A percentile compares a stretch with the other conserved stretches of the same genome.
These are phyloP conservation scores for Erysimum cheiranthoides DNA, from an alignment of 345 rosid species.

Conservation along the genomic window DNA sequence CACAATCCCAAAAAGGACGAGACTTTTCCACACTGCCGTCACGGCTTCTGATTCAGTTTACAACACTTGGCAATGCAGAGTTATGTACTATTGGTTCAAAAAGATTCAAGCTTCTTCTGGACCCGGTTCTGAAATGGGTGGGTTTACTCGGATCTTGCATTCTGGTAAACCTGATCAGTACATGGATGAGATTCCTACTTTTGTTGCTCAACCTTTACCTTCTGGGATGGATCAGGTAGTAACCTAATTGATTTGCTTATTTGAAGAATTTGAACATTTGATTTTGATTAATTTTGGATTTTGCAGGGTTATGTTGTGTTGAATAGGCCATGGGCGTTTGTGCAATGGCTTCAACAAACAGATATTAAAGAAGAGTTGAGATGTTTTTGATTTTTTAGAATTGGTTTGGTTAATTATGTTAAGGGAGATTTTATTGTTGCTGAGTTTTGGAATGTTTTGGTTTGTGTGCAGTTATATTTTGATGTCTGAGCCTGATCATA, in stretches of 20 bases:
- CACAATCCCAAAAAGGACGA: slow-evolving; percentile 32
- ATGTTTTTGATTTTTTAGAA: slow-evolving; percentile 8
- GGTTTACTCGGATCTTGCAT: slow-evolving; percentile 95
- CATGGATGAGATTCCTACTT: slow-evolving; percentile 99
- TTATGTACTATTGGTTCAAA: slow-evolving; percentile 99
- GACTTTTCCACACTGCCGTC: slow-evolving; percentile 98
- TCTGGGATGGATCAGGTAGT: slow-evolving; percentile 91
- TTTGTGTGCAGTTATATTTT: slow-evolving; percentile 65
- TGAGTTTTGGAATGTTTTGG: background rate
- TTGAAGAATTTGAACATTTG: background rate
- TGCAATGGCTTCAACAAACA: slow-evolving; percentile 92
- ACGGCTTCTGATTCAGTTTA: slow-evolving; percentile 93
- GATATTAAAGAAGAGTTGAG: slow-evolving; percentile 90
- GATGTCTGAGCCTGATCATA: slow-evolving; percentile 98
- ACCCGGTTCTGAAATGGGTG: slow-evolving; percentile 88
- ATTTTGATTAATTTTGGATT: slow-evolving; percentile 8
- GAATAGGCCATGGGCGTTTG: slow-evolving; percentile 99
- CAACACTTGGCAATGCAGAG: slow-evolving; percentile 97
- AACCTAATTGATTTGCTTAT: background rate
- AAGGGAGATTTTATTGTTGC: background rate
- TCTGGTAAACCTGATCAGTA: slow-evolving; percentile 80
- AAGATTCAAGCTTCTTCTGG: slow-evolving; percentile 64
- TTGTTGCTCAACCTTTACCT: slow-evolving; percentile 89
- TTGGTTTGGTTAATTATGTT: background rate
- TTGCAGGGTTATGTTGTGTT: slow-evolving; percentile 91